Evolutionary conservation across 2,329 filamentous ascomycete genomes (phyloP), one percentile per base, ranked within the genome.

Genomic region (Clarireedia hainanense): DNA sequence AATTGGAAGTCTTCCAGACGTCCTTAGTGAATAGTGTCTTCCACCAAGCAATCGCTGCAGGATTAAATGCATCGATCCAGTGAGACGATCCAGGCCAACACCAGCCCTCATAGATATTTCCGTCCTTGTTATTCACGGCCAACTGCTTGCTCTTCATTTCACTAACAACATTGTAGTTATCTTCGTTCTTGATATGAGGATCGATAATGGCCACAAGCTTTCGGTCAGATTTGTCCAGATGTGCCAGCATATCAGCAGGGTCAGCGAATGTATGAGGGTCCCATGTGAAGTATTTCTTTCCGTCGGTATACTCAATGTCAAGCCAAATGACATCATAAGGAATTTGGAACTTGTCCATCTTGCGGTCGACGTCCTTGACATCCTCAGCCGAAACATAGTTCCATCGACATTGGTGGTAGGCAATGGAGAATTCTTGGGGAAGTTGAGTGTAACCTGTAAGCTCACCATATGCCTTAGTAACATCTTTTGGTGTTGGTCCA

Each of bases 271-370:
- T 94, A 67, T 95, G 80, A 20, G 85, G 81, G 67, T 99, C 92
- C 89, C 91, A 99, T 0, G 91, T 96, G 70, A 99, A 99, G 76
- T 99, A 99, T 74, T 96, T 95, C 74, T 94, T 92, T 71, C 88
- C 91, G 58, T 99, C 89, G 0, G 91, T 95, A 72, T 97, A 99
- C 74, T 99, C 94, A 63, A 99, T 89, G 66, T 99, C 94, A 17
- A 99, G 84, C 94, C 94, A 99, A 66, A 99, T 99, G 61, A 97
- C 89, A 72, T 99, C 94, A 74, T 97, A 99, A 0, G 94, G 94
- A 54, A 99, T 96, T 69, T 89, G 86, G 73, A 85, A 83, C 74
- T 94, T 95, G 75, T 97, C 91, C 75, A 99, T 96, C 70, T 95
- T 95, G 62, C 88, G 85, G 70, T 97, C 91, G 43, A 99, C 92